Evolutionary conservation across 768 basidiomycete genomes (phyloP).

Genomic region (Phanerodontia chrysosporium): DNA sequence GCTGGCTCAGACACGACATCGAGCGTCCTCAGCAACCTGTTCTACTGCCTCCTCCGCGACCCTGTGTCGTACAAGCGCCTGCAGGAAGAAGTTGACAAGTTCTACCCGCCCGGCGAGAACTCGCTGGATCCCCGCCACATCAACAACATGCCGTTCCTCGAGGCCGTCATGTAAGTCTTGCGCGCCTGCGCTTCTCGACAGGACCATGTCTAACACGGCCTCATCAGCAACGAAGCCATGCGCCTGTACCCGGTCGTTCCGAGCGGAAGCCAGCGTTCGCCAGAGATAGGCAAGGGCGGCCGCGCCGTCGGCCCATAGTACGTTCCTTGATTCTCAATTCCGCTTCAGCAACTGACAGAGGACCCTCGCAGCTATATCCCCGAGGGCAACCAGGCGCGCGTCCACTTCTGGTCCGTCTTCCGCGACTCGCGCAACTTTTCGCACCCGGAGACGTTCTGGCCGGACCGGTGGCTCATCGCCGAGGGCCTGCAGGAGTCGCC

Average conservation of each 20-base stretch:
- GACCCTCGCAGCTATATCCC: constrained; percentile 32
- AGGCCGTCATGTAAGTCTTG: constrained; percentile 30
- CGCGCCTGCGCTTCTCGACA: neutral
- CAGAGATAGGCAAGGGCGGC: constrained; percentile 19
- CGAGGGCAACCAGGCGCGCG: constrained; percentile 32
- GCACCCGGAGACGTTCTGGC: constrained; percentile 36
- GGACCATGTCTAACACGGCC: neutral
- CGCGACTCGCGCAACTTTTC: constrained; percentile 43
- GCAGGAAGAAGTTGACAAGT: constrained; percentile 37
- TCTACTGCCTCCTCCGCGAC: constrained; percentile 38
- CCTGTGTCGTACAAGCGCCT: constrained; percentile 33
- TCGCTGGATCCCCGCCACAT: constrained; percentile 22
- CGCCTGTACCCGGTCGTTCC: constrained; percentile 41
- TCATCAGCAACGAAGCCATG: constrained; percentile 40
- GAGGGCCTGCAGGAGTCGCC: neutral
- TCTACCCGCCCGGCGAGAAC: constrained; percentile 25
- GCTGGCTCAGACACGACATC: constrained; percentile 50
- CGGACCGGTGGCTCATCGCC: constrained; percentile 36
- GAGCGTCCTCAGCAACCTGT: constrained; percentile 31
- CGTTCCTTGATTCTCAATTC: neutral
- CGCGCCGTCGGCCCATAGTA: constrained; percentile 8
- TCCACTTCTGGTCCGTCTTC: constrained; percentile 40
- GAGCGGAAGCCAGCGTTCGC: constrained; percentile 26
- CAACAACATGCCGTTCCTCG: constrained; percentile 30
- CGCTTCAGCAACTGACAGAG: too few species aligned